These are phyloP conservation scores for Metarhizium album DNA, from an alignment of 2,329 filamentous ascomycete genomes.

Conservation along the genomic window DNA sequence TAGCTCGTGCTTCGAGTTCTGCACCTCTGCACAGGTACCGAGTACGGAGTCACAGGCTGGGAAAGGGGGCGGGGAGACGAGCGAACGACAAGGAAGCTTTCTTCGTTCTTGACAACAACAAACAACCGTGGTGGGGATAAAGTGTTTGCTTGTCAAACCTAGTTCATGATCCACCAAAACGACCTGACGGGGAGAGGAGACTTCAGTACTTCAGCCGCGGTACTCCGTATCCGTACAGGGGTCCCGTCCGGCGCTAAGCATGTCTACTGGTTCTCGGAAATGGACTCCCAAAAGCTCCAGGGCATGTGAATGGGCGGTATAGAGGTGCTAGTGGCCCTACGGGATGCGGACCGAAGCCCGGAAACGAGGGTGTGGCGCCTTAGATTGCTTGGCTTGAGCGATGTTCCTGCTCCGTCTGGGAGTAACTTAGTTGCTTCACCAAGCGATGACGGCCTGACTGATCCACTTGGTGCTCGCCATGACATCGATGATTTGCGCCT, in stretches of 20 bases:
- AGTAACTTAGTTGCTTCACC: not conserved
- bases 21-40: not conserved
- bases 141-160: constrained; percentile 2
- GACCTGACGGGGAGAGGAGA: not conserved
- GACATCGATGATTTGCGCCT: not conserved
- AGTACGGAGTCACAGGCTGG: not conserved
- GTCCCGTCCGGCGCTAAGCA: not conserved
- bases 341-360: constrained; percentile 2
- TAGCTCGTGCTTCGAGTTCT: not conserved
- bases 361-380: constrained; percentile 3
- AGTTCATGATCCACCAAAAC: not conserved
- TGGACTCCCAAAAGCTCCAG: not conserved
- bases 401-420: not conserved
- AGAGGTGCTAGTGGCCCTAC: not conserved
- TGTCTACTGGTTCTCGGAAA: too few relatives aligned
- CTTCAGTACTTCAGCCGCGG: too few relatives aligned
- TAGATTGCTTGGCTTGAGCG: not conserved
- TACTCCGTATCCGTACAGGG: not conserved
- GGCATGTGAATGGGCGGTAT: not conserved
- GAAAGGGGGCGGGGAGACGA: not conserved
- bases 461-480: not conserved
- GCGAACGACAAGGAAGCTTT: not conserved
- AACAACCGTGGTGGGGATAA: not conserved
- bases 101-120: not conserved
- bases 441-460: not conserved